A percentile compares a stretch with the other conserved stretches of the same genome.
These are phyloP conservation scores for Glarea lozoyensis DNA, from an alignment of 495 filamentous ascomycete genomes.

Conservation along the genomic window DNA sequence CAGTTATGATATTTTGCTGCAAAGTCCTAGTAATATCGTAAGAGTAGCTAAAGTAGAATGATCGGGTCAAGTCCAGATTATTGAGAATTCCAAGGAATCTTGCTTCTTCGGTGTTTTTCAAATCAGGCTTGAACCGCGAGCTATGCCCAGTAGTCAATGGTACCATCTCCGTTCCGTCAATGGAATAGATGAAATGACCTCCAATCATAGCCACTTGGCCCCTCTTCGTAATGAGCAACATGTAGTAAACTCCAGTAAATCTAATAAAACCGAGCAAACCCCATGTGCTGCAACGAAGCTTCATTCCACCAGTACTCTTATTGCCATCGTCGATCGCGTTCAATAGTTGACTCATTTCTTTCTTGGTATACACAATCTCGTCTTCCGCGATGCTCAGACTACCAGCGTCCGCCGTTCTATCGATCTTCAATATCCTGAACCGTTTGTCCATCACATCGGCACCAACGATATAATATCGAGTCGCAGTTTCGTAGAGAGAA, in stretches of 20 bases:
- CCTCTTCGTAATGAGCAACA: slow-evolving; percentile 92
- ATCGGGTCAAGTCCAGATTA: slow-evolving; percentile 80
- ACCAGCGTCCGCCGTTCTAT: slow-evolving; percentile 74
- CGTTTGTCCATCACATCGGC: slow-evolving; percentile 79
- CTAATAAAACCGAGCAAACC: slow-evolving; percentile 89
- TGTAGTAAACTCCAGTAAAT: slow-evolving; percentile 95
- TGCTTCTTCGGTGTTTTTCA: slow-evolving; percentile 75
- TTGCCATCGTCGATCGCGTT: slow-evolving; percentile 96
- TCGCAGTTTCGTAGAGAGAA: slow-evolving; percentile 88
- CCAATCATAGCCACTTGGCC: slow-evolving; percentile 93
- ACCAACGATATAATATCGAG: slow-evolving; percentile 87
- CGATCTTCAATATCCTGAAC: slow-evolving; percentile 89
- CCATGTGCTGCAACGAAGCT: slow-evolving; percentile 84
- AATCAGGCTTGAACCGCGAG: slow-evolving; percentile 63
- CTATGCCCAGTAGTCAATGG: slow-evolving; percentile 56
- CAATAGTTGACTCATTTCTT: slow-evolving; percentile 85
- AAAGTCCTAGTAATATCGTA: slow-evolving; percentile 92
- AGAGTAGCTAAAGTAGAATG: slow-evolving; percentile 97
- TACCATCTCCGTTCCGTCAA: slow-evolving; percentile 91
- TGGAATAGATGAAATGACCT: slow-evolving; percentile 90
- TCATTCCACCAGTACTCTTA: slow-evolving; percentile 82
- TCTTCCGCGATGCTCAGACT: slow-evolving; percentile 83
- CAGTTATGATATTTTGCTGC: slow-evolving; percentile 83
- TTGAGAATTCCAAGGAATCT: slow-evolving; percentile 82
- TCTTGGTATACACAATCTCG: slow-evolving; percentile 85